Base-by-base conservation (phyloP, 2,329 filamentous ascomycete species). In the Clathrospora elynae region DNA sequence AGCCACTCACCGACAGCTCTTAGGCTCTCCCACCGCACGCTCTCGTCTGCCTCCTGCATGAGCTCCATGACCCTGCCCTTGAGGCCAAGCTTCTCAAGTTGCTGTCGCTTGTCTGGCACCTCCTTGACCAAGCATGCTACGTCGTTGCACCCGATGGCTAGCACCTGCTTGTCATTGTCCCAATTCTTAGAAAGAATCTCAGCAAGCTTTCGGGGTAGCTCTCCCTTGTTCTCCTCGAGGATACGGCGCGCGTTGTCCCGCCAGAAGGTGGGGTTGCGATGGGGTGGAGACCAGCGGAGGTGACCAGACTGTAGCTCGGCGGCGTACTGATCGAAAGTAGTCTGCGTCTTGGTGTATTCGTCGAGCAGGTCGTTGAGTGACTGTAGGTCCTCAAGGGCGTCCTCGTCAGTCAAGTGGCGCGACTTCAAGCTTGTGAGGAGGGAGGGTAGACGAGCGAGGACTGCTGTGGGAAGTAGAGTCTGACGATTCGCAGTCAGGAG, bases 61-160 rank as follows among this genome's bases (percentile, higher is more conserved):
- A 96, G 77, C 73, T 90, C 88, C 90, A 96, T 95, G 48, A 96
- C 86, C 55, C 89, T 80, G 12, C 82, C 82, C 80, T 96, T 96
- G 51, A 96, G 72, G 0, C 90, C 90, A 29, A 90, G 71, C 73
- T 85, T 90, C 75, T 96, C 91, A 58, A 96, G 78, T 67, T 87
- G 82, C 45, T 79, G 76, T 62, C 91, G 78, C 75, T 86, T 88
- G 75, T 95, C 90, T 0, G 91, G 90, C 40, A 92, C 87, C 71
- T 95, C 88, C 71, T 88, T 91, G 34, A 96, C 90, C 48, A 96
- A 74, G 51, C 79, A 85, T n/a, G 89, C 90, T 13, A 96, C 82
- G 65, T 96, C 91, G 67, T 95, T 96, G 73, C 90, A 95, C 13
- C 87, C 91, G 72, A 96, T 92, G 2, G 91, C 91, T 53, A 96